Evolutionary conservation across 306 rosid species (phyloP).

Genomic region (Gastrolobium bilobum): DNA sequence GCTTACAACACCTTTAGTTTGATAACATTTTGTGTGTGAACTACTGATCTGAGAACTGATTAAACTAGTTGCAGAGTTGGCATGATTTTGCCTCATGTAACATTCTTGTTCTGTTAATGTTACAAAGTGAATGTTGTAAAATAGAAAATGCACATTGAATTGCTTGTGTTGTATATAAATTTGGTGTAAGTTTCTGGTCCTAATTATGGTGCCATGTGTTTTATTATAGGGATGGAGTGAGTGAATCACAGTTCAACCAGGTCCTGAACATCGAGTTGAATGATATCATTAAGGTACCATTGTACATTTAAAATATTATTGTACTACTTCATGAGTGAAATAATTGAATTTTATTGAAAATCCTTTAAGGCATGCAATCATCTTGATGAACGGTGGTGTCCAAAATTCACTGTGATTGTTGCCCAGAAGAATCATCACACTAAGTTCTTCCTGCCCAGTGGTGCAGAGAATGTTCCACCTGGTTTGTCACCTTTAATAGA

Average conservation of each 20-base stretch:
- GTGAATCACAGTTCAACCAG: constrained; percentile 60
- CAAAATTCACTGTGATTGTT: constrained; percentile 56
- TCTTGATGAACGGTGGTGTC: constrained; percentile 48
- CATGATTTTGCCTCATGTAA: too few relatives aligned
- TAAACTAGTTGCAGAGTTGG: too few relatives aligned
- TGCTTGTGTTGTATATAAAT: background rate
- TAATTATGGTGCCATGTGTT: background rate
- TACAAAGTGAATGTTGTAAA: too few relatives aligned
- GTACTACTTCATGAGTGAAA: background rate
- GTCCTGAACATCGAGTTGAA: constrained; percentile 50
- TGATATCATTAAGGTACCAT: constrained; percentile 54
- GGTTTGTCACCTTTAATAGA: constrained; percentile 36
- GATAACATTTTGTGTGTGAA: too few relatives aligned
- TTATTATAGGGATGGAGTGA: constrained; percentile 57
- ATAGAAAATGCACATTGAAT: too few relatives aligned
- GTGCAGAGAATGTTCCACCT: constrained; percentile 50
- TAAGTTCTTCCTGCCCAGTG: constrained; percentile 45
- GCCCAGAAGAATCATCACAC: constrained; percentile 60
- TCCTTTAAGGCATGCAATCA: constrained; percentile 53
- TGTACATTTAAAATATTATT: background rate
- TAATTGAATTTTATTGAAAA: background rate
- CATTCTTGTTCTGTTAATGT: too few relatives aligned
- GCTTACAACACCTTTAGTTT: too few relatives aligned
- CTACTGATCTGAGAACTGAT: too few relatives aligned
- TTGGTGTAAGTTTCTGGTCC: background rate